A percentile compares a stretch with the other conserved stretches of the same genome.
Evolutionary conservation across 805 yeast genomes (phyloP).

Genomic region (Sugiyamaella qingdaonensis): DNA sequence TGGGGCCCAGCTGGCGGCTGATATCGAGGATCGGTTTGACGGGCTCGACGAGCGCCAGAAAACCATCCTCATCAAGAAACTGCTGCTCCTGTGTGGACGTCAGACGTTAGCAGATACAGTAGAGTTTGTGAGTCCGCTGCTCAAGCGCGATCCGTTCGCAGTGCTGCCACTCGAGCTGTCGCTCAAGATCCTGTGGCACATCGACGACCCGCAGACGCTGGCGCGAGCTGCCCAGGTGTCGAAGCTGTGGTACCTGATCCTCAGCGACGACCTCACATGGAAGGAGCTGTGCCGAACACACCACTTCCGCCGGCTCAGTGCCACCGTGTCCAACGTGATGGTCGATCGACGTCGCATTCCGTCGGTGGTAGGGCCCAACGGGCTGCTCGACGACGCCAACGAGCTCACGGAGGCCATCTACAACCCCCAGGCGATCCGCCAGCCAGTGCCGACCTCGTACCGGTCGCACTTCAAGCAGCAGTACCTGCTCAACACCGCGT

Average conservation of each 20-base stretch:
- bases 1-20: not conserved
- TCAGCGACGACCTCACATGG: slow-evolving; percentile 42
- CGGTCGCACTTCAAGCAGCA: slow-evolving; percentile 38
- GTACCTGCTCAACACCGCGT: slow-evolving; percentile 37
- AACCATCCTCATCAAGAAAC: slow-evolving; percentile 20
- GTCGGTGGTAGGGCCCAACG: slow-evolving; percentile 13
- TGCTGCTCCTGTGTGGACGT: slow-evolving; percentile 25
- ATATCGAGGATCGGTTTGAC: slow-evolving; percentile 17
- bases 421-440: slow-evolving; percentile 13
- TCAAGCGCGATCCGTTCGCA: slow-evolving; percentile 40
- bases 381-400: slow-evolving; percentile 8
- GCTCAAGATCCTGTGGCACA: slow-evolving; percentile 73
- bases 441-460: slow-evolving; percentile 33
- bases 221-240: slow-evolving; percentile 94
- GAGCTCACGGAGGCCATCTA: slow-evolving; percentile 15
- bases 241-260: slow-evolving; percentile 59
- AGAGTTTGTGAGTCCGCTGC: slow-evolving; percentile 34
- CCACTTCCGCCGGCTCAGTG: slow-evolving; percentile 35
- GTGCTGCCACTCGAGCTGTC: slow-evolving; percentile 76
- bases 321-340: slow-evolving; percentile 26
- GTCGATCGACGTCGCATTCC: slow-evolving; percentile 11
- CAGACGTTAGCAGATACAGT: slow-evolving; percentile 22
- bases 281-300: slow-evolving; percentile 36
- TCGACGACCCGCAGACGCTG: slow-evolving; percentile 77
- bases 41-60: slow-evolving; percentile 20